A percentile compares a stretch with the other conserved stretches of the same genome.
These are phyloP conservation scores for Aspergillus caelatus DNA, from an alignment of 2,329 filamentous ascomycete species.

Conservation along the genomic window DNA sequence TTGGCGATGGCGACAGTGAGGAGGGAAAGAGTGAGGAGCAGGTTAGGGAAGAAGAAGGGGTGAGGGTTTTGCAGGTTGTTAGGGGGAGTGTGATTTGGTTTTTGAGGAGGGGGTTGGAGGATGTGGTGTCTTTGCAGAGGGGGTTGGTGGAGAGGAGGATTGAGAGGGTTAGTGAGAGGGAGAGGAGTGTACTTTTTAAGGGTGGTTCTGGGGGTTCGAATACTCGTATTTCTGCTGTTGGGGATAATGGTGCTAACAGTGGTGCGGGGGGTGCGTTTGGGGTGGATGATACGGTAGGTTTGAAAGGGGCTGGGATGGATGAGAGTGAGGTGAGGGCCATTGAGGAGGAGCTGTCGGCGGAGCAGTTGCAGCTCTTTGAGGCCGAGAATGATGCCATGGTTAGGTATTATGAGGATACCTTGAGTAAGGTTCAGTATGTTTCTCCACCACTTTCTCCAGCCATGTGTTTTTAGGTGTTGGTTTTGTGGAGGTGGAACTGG, in stretches of 20 bases:
- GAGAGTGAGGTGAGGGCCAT: constrained; percentile 40
- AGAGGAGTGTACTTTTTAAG: constrained; percentile 80
- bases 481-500: neutral
- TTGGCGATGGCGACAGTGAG: constrained; percentile 33
- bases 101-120: constrained; percentile 73
- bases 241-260: neutral
- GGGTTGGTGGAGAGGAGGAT: constrained; percentile 92
- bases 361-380: constrained; percentile 92
- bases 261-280: neutral
- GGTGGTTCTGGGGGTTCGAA: constrained; percentile 25
- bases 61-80: constrained; percentile 68
- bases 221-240: no score
- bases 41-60: constrained; percentile 68
- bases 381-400: constrained; percentile 91
- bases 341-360: constrained; percentile 69
- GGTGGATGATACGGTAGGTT: constrained; percentile 17
- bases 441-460: neutral
- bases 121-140: constrained; percentile 76
- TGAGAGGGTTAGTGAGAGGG: constrained; percentile 83
- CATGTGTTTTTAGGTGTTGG: neutral
- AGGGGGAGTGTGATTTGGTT: constrained; percentile 85
- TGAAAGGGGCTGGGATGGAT: constrained; percentile 31
- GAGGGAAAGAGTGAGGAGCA: constrained; percentile 67
- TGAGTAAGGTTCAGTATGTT: constrained; percentile 88
- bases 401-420: constrained; percentile 88